Evolutionary conservation across 2,329 filamentous ascomycete species (phyloP), one percentile per base, ranked within the genome.

Genomic region (Cladosporium austrohemisphaericum): DNA sequence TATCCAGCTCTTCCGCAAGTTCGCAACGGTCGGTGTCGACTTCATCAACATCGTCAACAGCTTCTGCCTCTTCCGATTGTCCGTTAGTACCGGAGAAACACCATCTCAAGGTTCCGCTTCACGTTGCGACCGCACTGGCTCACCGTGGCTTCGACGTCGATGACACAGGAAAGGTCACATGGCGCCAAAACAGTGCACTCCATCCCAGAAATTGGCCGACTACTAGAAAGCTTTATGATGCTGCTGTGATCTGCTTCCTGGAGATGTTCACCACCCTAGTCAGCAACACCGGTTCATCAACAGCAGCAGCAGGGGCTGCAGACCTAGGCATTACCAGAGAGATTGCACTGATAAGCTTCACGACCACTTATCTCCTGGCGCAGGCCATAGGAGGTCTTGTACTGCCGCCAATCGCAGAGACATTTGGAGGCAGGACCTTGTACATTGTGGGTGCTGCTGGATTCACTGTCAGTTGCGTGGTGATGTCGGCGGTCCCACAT

Each of bases 401-500:
- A 5, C 62, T 69, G 35, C 63, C 67, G 3, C 66, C 68, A 2
- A 59, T 68, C 6, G 69, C 68, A 1, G 67, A 70, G 51, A 58
- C 65, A 0, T 67, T 68, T 25, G 68, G 68, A 0, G 61, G 68
- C 2, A 58, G 60, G 10, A 56, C 56, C 7, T 56, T 68, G 2
- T 70, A 70, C 45, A 62, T 69, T 5, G 47, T 57, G 10, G 59
- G 64, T 5, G 61, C 58, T 1, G 51, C 58, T n/a, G 28, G 61
- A 5, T 68, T 67, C 52, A 62, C 59, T 18, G 20, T 63, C 5
- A 65, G 60, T 19, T 65, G 59, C 43, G 40, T 71, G 2, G 53
- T 74, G 4, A 67, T 71, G 8, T 69, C 67, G 5, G 54, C 65
- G 62, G 68, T 1, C 67, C 61, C 1, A 66, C 66, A 0, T 49